Evolutionary conservation across 331 rosid species (phyloP).

Genomic region (Acacia concinna): DNA sequence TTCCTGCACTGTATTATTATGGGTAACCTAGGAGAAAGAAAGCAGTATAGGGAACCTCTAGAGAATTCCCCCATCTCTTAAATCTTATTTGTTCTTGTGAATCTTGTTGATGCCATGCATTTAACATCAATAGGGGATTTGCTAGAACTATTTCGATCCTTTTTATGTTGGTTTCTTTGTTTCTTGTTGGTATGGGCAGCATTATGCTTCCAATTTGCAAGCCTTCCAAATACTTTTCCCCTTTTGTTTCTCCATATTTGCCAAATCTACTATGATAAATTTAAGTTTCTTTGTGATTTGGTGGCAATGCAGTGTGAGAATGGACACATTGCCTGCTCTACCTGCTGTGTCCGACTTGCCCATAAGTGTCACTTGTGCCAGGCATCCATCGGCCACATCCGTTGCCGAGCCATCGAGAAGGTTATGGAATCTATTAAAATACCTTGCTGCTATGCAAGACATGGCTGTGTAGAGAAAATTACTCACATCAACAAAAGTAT

Average conservation of each 20-base stretch:
- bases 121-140: neutral
- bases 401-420: too few relatives aligned
- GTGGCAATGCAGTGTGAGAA: neutral
- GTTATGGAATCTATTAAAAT: too few relatives aligned
- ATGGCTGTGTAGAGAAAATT: too few relatives aligned
- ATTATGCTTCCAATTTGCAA: neutral
- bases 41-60: neutral
- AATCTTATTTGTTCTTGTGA: neutral
- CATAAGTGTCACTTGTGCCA: too few relatives aligned
- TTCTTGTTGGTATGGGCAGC: neutral
- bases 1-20: neutral
- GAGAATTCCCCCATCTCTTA: neutral
- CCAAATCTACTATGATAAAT: constrained; percentile 14
- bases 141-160: neutral
- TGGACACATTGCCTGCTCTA: too few relatives aligned
- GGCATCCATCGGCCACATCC: too few relatives aligned
- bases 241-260: neutral
- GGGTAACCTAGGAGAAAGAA: neutral
- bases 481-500: too few relatives aligned
- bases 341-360: too few relatives aligned
- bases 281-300: neutral
- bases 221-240: neutral
- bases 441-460: too few relatives aligned
- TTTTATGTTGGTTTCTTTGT: neutral
- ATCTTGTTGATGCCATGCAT: neutral